phyloP scores from a whole-genome alignment of 75 land plant species.

The Cunninghamia lanceolata region DNA sequence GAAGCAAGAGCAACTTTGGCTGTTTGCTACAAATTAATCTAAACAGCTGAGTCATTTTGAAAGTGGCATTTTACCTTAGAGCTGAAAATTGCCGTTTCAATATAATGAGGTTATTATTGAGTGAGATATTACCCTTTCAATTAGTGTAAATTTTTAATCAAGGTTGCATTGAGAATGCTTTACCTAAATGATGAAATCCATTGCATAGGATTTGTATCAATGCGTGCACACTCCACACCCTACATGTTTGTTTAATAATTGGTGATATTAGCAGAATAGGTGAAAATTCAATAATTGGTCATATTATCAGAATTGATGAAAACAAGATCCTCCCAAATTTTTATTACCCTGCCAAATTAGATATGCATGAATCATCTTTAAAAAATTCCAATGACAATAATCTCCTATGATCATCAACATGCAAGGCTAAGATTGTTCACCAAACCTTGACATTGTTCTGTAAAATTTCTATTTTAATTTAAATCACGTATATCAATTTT shows the following conservation, averaged over 20 bases:
- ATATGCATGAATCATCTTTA: neutral
- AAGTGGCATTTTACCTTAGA: neutral
- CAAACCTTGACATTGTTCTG: neutral
- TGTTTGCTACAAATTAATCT: neutral
- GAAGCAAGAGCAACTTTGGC: neutral
- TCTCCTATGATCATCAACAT: neutral
- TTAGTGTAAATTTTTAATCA: neutral
- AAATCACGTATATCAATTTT: neutral
- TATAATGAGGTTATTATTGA: neutral
- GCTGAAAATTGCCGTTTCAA: neutral
- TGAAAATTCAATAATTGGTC: neutral
- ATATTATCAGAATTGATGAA: neutral
- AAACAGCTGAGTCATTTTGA: neutral
- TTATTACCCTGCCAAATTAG: neutral
- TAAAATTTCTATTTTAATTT: neutral
- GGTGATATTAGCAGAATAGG: neutral
- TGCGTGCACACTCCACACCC: neutral
- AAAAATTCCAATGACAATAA: neutral
- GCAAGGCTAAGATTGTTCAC: neutral
- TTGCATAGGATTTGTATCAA: neutral
- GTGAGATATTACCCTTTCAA: neutral
- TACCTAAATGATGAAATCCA: neutral
- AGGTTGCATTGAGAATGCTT: neutral
- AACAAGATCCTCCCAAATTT: neutral
- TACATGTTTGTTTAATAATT: too few species aligned